Percentiles rank a stretch among this genome's conserved stretches.
These are phyloP conservation scores for Aspergillus piperis DNA, from an alignment of 2,329 filamentous ascomycete genomes.

Conservation along the genomic window DNA sequence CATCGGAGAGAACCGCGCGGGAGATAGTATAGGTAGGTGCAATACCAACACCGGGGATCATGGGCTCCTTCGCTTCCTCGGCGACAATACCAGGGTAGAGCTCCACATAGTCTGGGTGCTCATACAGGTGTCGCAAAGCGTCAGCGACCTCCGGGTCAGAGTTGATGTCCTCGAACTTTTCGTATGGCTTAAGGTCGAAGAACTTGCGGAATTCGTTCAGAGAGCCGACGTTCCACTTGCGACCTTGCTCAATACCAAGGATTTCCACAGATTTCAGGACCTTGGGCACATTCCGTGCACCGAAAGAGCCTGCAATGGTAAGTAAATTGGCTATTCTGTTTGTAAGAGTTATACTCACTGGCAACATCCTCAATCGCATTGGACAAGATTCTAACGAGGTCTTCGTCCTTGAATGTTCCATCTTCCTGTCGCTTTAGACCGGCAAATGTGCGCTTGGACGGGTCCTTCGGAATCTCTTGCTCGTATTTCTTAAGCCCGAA, in stretches of 20 bases:
- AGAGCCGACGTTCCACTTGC: constrained; percentile 74
- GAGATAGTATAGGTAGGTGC: constrained; percentile 75
- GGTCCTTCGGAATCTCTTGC: constrained; percentile 62
- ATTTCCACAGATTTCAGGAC: constrained; percentile 76
- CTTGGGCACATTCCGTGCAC: constrained; percentile 71
- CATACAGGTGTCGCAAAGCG: constrained; percentile 62
- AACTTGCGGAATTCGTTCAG: constrained; percentile 85
- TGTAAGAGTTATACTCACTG: constrained; percentile 14
- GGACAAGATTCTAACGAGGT: constrained; percentile 69
- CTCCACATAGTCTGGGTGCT: constrained; percentile 77
- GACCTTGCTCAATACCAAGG: constrained; percentile 74
- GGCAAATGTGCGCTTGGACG: constrained; percentile 67
- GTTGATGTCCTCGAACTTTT: constrained; percentile 81
- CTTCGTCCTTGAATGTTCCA: constrained; percentile 73
- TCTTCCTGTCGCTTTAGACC: constrained; percentile 64
- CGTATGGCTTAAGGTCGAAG: constrained; percentile 74
- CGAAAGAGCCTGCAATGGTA: constrained; percentile 59
- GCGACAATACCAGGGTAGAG: constrained; percentile 77
- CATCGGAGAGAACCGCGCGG: constrained; percentile 74
- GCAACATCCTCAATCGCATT: constrained; percentile 70
- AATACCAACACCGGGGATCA: constrained; percentile 73
- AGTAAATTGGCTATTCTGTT: neutral
- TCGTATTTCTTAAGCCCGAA: constrained; percentile 66
- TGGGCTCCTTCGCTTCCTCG: constrained; percentile 72
- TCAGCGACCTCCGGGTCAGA: constrained; percentile 70